phyloP scores from a whole-genome alignment of 176 grass and related monocot species.

The Aegilops longissima region DNA sequence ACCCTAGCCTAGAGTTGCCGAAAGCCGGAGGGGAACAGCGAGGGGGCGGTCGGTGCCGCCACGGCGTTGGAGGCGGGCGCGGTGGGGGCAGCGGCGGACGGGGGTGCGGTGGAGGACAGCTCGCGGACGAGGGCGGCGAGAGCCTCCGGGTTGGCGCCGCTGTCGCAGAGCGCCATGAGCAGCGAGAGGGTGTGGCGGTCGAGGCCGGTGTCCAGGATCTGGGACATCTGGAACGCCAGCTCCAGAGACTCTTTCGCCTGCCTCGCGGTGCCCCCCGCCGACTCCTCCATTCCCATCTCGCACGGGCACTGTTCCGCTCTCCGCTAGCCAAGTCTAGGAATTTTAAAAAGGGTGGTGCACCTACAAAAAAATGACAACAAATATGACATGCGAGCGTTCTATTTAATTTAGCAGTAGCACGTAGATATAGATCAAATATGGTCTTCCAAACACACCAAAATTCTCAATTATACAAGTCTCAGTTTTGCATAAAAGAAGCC shows the following conservation, averaged over 20 bases:
- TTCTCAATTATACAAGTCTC: too few species aligned
- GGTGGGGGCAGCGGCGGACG: not conserved
- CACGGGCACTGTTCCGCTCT: not conserved
- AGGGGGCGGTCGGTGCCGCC: not conserved
- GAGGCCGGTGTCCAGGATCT: slow-evolving; percentile 66
- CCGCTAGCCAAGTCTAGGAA: not conserved
- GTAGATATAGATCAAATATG: too few species aligned
- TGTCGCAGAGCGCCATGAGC: slow-evolving; percentile 81
- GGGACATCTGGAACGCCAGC: slow-evolving; percentile 71
- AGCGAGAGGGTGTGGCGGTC: slow-evolving; percentile 86
- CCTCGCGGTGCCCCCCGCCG: slow-evolving; percentile 36
- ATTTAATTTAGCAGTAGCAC: too few species aligned
- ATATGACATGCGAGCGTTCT: too few species aligned
- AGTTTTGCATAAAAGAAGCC: too few species aligned
- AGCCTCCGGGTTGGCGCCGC: slow-evolving; percentile 74
- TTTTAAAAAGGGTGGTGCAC: not conserved
- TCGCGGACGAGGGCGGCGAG: slow-evolving; percentile 79
- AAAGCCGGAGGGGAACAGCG: slow-evolving; percentile 40
- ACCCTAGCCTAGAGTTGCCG: slow-evolving; percentile 61
- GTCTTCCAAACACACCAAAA: too few species aligned
- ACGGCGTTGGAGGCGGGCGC: not conserved
- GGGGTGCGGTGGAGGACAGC: slow-evolving; percentile 48
- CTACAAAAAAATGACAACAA: not conserved
- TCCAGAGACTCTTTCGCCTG: slow-evolving; percentile 77
- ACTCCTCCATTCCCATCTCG: slow-evolving; percentile 27